phyloP scores from a whole-genome alignment of 78 protist species.

The Dictyostelium firmibasis region DNA sequence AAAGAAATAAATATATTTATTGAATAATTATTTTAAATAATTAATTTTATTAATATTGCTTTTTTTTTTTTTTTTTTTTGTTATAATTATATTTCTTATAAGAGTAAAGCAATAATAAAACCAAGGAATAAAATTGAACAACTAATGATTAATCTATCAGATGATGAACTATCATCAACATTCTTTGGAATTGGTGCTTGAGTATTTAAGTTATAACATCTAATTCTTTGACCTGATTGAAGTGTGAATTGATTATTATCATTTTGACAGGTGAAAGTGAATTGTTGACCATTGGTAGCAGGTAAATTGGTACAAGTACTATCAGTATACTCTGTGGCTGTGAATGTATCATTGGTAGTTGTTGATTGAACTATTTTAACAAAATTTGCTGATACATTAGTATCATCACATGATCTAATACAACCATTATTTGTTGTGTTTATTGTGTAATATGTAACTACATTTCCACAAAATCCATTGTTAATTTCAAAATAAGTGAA shows the following conservation, averaged over 20 bases:
- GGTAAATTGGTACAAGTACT: background rate
- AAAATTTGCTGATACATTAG: background rate
- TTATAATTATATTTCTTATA: background rate
- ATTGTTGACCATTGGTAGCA: background rate
- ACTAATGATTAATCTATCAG: background rate
- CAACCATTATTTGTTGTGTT: background rate
- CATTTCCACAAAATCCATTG: background rate
- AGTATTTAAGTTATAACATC: background rate
- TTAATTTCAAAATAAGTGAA: background rate
- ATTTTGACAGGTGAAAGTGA: background rate
- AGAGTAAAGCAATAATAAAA: background rate
- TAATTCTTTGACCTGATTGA: background rate
- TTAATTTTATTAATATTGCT: background rate
- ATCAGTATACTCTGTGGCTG: background rate
- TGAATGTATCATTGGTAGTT: background rate
- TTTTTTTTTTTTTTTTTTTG: background rate
- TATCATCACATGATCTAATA: background rate
- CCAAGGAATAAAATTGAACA: background rate
- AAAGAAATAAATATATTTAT: background rate
- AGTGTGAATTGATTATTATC: background rate
- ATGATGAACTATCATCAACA: background rate
- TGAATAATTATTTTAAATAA: background rate
- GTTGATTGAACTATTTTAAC: background rate
- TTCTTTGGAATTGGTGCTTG: background rate
- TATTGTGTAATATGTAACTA: background rate